Conservation (phyloP, 805 yeast genomes). For the Barnettozyma botsteinii region DNA sequence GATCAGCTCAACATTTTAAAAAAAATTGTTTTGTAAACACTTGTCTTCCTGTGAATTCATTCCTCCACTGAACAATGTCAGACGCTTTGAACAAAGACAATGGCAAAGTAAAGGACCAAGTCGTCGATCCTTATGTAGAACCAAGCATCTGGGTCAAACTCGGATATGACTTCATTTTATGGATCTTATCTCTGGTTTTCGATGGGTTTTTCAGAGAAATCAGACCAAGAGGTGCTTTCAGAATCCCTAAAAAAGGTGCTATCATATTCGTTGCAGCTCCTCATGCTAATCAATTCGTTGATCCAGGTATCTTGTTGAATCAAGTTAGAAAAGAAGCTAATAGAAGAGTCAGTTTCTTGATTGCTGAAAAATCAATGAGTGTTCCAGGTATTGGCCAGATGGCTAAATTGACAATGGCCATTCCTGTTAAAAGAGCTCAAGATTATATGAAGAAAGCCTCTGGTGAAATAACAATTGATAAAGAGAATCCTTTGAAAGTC, state of each 20-base stretch:
- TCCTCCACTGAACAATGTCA: neutral
- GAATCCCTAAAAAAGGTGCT: slow-evolving; percentile 67
- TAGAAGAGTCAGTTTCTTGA: slow-evolving; percentile 70
- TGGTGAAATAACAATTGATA: slow-evolving; percentile 59
- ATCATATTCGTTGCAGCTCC: slow-evolving; percentile 94
- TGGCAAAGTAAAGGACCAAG: neutral
- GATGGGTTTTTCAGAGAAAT: slow-evolving; percentile 84
- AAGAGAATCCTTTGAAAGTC: slow-evolving; percentile 47
- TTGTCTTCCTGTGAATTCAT: too few species aligned
- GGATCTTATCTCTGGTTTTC: slow-evolving; percentile 44
- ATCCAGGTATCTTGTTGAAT: slow-evolving; percentile 76
- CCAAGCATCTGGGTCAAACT: slow-evolving; percentile 34
- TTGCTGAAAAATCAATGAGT: slow-evolving; percentile 75
- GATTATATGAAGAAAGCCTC: slow-evolving; percentile 66
- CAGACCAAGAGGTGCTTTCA: slow-evolving; percentile 79
- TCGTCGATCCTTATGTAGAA: slow-evolving; percentile 10
- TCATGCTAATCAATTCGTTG: slow-evolving; percentile 88
- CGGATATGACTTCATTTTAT: slow-evolving; percentile 46
- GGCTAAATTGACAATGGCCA: slow-evolving; percentile 70
- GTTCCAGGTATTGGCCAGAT: slow-evolving; percentile 66
- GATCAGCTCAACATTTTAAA: too few species aligned
- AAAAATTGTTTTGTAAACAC: too few species aligned
- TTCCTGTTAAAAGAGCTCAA: slow-evolving; percentile 91
- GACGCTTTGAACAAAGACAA: neutral
- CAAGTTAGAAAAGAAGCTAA: slow-evolving; percentile 64